Evolutionary conservation across 1,284 basidiomycete species (phyloP).

Genomic region (Mycosarcoma mackinlayi): DNA sequence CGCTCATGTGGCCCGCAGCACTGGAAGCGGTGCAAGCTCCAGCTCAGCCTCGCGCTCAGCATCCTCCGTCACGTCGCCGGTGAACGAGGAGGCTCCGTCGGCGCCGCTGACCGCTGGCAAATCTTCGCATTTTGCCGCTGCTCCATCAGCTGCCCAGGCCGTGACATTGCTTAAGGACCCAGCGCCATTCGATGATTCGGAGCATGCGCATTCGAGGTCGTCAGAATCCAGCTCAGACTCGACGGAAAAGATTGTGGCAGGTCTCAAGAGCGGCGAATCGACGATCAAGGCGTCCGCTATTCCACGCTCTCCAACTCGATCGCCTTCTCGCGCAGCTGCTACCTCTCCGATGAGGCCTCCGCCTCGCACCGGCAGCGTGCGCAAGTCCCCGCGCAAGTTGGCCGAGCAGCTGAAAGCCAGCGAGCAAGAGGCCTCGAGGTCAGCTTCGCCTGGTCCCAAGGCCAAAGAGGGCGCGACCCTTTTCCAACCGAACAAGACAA

Average conservation of each 20-base stretch:
- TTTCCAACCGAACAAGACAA: constrained; percentile 17
- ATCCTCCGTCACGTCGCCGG: constrained; percentile 15
- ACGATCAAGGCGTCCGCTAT: constrained; percentile 50
- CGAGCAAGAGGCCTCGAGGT: constrained; percentile 14
- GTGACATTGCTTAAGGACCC: not conserved
- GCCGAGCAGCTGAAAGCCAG: constrained; percentile 26
- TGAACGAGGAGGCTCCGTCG: not conserved
- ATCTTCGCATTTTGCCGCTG: not conserved
- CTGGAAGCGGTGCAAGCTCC: constrained; percentile 30
- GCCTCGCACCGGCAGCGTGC: constrained; percentile 40
- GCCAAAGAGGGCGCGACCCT: constrained; percentile 11
- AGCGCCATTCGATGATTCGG: constrained; percentile 3
- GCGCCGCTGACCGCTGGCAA: not conserved
- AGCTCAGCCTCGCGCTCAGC: constrained; percentile 16
- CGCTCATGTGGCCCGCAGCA: constrained; percentile 40
- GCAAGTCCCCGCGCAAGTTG: constrained; percentile 44
- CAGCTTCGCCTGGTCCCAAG: constrained; percentile 27
- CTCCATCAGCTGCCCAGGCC: not conserved
- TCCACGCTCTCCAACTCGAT: constrained; percentile 42
- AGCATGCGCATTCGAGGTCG: constrained; percentile 1
- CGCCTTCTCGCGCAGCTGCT: constrained; percentile 28
- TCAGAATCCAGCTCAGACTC: constrained; percentile 42
- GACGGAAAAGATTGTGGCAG: constrained; percentile 26
- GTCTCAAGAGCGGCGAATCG: constrained; percentile 36
- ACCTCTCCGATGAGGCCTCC: constrained; percentile 36